These are phyloP conservation scores for Allantophomopsis lycopodina DNA, from an alignment of 2,329 filamentous ascomycete genomes.

Conservation along the genomic window DNA sequence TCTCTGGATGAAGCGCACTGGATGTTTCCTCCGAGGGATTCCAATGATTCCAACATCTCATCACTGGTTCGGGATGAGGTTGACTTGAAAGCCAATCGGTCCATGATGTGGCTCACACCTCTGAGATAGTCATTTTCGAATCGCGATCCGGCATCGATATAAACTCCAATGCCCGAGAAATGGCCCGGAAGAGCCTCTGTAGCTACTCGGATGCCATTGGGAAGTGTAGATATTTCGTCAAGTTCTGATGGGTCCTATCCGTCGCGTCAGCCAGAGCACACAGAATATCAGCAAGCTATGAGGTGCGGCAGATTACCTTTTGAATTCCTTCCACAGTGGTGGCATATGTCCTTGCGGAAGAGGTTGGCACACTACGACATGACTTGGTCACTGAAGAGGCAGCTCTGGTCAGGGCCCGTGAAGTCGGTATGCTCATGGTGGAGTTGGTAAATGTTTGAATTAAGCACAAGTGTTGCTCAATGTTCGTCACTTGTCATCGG, in stretches of 20 bases:
- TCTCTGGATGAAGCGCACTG: conserved; percentile 93
- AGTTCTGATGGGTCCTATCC: conserved; percentile 69
- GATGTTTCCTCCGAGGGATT: conserved; percentile 86
- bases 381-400: conserved; percentile 6
- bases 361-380: conserved; percentile 9
- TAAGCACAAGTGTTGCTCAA: neutral
- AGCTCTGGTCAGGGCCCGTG: conserved; percentile 10
- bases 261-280: conserved; percentile 6
- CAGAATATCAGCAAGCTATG: conserved; percentile 1
- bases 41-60: conserved; percentile 76
- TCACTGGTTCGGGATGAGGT: conserved; percentile 62
- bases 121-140: conserved; percentile 79
- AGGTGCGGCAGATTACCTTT: conserved; percentile 12
- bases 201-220: conserved; percentile 88
- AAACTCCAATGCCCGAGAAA: conserved; percentile 90
- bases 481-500: too few species aligned
- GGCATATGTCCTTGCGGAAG: conserved; percentile 15
- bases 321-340: conserved; percentile 18
- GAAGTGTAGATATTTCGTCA: conserved; percentile 73
- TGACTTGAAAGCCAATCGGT: conserved; percentile 87
- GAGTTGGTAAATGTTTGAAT: conserved; percentile 3
- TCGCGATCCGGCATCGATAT: conserved; percentile 87
- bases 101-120: conserved; percentile 92
- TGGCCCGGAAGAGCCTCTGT: conserved; percentile 89
- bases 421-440: conserved; percentile 16